Evolutionary conservation across 495 filamentous ascomycete species (phyloP).

Genomic region (Neurospora sp.): DNA sequence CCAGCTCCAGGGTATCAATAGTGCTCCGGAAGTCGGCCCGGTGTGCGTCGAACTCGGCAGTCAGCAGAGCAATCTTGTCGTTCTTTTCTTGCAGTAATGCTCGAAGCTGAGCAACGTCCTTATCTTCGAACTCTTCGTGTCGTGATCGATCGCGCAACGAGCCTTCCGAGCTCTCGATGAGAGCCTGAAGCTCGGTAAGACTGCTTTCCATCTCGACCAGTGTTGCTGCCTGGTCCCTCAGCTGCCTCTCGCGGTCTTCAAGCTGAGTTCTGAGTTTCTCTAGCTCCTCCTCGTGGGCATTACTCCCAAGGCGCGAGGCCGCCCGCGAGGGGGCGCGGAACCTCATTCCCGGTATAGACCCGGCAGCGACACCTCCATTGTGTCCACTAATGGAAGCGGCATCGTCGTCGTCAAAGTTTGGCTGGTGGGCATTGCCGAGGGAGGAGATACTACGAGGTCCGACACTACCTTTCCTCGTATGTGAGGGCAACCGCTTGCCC

Average conservation of each 20-base stretch:
- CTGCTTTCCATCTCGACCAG: slow-evolving; percentile 79
- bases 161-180: slow-evolving; percentile 46
- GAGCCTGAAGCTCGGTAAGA: slow-evolving; percentile 60
- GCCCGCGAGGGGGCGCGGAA: slow-evolving; percentile 20
- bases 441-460: slow-evolving; percentile 46
- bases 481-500: slow-evolving; percentile 36
- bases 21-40: slow-evolving; percentile 94
- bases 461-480: slow-evolving; percentile 39
- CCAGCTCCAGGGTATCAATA: slow-evolving; percentile 91
- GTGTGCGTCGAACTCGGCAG: slow-evolving; percentile 89
- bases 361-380: background rate
- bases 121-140: slow-evolving; percentile 57
- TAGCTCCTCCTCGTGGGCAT: slow-evolving; percentile 51
- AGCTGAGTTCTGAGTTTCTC: slow-evolving; percentile 57
- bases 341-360: background rate
- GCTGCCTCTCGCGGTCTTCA: slow-evolving; percentile 73
- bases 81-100: slow-evolving; percentile 85
- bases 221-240: slow-evolving; percentile 74
- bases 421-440: slow-evolving; percentile 31
- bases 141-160: slow-evolving; percentile 24
- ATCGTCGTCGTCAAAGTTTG: slow-evolving; percentile 43
- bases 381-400: slow-evolving; percentile 27
- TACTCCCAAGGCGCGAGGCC: slow-evolving; percentile 8
- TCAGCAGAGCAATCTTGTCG: slow-evolving; percentile 86
- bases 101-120: slow-evolving; percentile 67